Base-by-base conservation (phyloP, 768 basidiomycete species). In the Boletus rubescentipes region DNA sequence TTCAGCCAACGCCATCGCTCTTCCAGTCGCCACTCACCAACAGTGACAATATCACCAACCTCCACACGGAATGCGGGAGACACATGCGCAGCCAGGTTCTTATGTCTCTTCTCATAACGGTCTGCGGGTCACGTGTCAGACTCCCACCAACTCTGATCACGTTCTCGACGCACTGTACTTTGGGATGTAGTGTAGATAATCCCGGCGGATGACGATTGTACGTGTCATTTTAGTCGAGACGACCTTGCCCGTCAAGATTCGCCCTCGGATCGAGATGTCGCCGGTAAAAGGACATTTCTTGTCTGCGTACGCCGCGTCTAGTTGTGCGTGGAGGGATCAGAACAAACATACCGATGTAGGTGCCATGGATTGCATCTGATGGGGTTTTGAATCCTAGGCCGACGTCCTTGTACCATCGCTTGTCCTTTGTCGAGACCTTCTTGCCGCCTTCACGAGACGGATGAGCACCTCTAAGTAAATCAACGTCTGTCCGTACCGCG, bases 241-340 rank as follows among this genome's bases (percentile, higher is more conserved):
- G 58, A 99, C 96, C 74, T 92, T 92, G 73, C 97, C 97, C 46
- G 94, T 96, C 59, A 99, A 79, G 77, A 99, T 99, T 67, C 97
- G 95, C 51, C 97, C 97, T 71, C 97, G 96, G 73, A 99, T 99
- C 52, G 97, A 98, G 67, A 99, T 79, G 63, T 93, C 80, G 61
- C 96, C 91, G 61, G 93, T 95, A 83, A 98, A 99, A 26, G 97
- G 97, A 80, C 97, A 99, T 79, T 99, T 99, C 83, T 98, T 98
- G 85, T 99, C 97, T 93, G 65, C 31, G 35, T 44, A 42, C 26
- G 30, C 9, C 36, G 23, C 26, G 20, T 58, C 38, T 35, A 58
- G 47, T 29, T 15, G 34, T 46, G 16, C 23, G 14, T 2, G 10
- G 30, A 20, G n/a, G 14, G 40, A 49, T 31, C 26, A 29, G 32